These are phyloP conservation scores for Globisporangium echinulatum DNA, from an alignment of 352 stramenopile genomes.

Conservation along the genomic window DNA sequence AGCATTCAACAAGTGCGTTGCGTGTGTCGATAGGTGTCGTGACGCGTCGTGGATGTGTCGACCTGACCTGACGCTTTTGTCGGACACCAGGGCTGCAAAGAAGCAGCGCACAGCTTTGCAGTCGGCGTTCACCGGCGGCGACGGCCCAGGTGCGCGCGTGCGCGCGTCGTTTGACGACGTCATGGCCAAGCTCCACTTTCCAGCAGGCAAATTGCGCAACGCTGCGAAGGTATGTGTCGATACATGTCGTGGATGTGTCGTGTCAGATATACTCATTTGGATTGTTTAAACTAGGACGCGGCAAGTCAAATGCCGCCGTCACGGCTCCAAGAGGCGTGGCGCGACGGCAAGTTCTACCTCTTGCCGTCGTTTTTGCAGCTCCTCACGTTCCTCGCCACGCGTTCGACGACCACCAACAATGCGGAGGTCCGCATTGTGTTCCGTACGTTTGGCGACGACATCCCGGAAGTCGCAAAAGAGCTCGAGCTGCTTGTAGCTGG, in stretches of 20 bases:
- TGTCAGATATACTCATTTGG: no score
- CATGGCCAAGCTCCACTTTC: conserved; percentile 76
- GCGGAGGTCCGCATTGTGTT: conserved; percentile 61
- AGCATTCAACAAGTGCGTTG: conserved; percentile 55
- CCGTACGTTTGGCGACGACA: conserved; percentile 78
- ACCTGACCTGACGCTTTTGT: background rate
- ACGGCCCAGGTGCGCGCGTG: conserved; percentile 39
- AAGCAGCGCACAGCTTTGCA: conserved; percentile 73
- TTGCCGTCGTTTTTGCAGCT: conserved; percentile 78
- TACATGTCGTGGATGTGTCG: background rate
- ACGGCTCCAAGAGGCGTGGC: conserved; percentile 59
- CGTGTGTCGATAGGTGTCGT: background rate
- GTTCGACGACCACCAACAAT: conserved; percentile 7
- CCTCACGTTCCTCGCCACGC: conserved; percentile 36
- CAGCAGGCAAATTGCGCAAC: conserved; percentile 32
- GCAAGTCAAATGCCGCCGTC: conserved; percentile 38
- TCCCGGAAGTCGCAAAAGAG: conserved; percentile 67
- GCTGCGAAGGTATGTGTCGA: conserved; percentile 28
- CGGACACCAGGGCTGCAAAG: conserved; percentile 35
- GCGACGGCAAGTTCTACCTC: conserved; percentile 72
- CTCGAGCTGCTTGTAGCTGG: conserved; percentile 61
- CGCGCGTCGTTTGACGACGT: conserved; percentile 51
- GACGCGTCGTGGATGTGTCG: background rate
- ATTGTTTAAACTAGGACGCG: conserved; percentile 7
- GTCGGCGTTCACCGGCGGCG: conserved; percentile 58